A percentile compares a stretch with the other conserved stretches of the same genome.
These are phyloP conservation scores for Leishmania martiniquensis DNA, from an alignment of 208 protist genomes.

Conservation along the genomic window DNA sequence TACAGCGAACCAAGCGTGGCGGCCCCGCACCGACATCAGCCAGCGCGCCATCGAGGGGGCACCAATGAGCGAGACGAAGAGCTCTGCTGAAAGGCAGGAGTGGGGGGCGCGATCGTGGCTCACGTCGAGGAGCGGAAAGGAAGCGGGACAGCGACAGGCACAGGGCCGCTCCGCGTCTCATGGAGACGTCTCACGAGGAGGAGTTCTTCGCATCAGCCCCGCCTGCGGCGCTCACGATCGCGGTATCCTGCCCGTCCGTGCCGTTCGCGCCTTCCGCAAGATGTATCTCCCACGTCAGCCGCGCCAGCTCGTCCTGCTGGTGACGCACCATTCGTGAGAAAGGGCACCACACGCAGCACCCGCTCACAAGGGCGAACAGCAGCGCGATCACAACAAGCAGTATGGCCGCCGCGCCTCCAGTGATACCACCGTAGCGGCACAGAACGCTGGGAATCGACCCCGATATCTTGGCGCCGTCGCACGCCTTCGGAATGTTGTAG, in stretches of 20 bases:
- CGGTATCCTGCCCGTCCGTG: not conserved
- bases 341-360: conserved; percentile 38
- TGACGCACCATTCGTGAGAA: conserved; percentile 32
- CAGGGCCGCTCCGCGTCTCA: not conserved
- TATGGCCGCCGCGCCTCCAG: conserved; percentile 11
- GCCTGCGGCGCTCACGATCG: not conserved
- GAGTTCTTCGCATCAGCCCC: not conserved
- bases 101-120: not conserved
- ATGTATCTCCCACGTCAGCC: conserved; percentile 20
- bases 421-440: conserved; percentile 20
- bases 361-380: conserved; percentile 30
- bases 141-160: not conserved
- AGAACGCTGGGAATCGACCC: conserved; percentile 29
- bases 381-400: conserved; percentile 27
- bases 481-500: conserved; percentile 11
- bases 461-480: conserved; percentile 1
- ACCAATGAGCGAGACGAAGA: not conserved
- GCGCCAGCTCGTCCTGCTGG: conserved; percentile 32
- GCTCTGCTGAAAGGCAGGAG: not conserved
- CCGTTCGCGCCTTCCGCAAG: not conserved
- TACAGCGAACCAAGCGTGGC: not conserved
- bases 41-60: not conserved
- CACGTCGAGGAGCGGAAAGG: not conserved
- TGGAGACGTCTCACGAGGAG: not conserved
- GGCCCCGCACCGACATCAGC: not conserved